Percentiles rank a stretch among this genome's conserved stretches.
These are phyloP conservation scores for Phytomonas serpens DNA, from an alignment of 208 protist genomes.

Conservation along the genomic window DNA sequence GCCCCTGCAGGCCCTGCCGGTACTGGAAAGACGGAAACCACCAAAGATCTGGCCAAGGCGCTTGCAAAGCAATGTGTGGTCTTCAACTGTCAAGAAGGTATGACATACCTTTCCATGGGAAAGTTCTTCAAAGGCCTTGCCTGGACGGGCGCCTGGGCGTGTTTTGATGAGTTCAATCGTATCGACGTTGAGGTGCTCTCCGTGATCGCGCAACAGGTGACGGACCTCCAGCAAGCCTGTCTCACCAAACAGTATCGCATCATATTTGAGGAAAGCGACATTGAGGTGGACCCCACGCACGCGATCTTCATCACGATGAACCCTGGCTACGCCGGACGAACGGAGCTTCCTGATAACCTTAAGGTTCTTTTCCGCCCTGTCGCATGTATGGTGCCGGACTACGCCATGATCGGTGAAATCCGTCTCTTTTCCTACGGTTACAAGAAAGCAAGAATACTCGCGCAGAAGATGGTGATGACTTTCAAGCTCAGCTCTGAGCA, in stretches of 20 bases:
- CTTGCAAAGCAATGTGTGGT: slow-evolving; percentile 97
- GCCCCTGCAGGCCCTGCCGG: slow-evolving; percentile 93
- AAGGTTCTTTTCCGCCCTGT: slow-evolving; percentile 97
- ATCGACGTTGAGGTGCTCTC: slow-evolving; percentile 97
- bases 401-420: slow-evolving; percentile 98
- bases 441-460: slow-evolving; percentile 89
- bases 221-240: slow-evolving; percentile 93
- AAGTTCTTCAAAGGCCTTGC: slow-evolving; percentile 97
- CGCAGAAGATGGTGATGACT: slow-evolving; percentile 97
- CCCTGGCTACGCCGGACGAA: slow-evolving; percentile 97
- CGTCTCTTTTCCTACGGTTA: slow-evolving; percentile 98
- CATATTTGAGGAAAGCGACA: slow-evolving; percentile 91
- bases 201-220: slow-evolving; percentile 95
- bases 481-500: slow-evolving; percentile 98
- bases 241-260: slow-evolving; percentile 89
- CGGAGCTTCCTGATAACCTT: slow-evolving; percentile 98
- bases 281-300: slow-evolving; percentile 92
- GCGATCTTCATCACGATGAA: slow-evolving; percentile 99
- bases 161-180: slow-evolving; percentile 99
- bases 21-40: slow-evolving; percentile 97
- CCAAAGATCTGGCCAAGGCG: slow-evolving; percentile 97
- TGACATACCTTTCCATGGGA: slow-evolving; percentile 94
- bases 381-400: slow-evolving; percentile 99
- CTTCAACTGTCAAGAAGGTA: slow-evolving; percentile 97
- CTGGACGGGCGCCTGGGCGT: slow-evolving; percentile 96